phyloP scores from a whole-genome alignment of 2,329 filamentous ascomycete species.

The Aspergillus alliaceus region DNA sequence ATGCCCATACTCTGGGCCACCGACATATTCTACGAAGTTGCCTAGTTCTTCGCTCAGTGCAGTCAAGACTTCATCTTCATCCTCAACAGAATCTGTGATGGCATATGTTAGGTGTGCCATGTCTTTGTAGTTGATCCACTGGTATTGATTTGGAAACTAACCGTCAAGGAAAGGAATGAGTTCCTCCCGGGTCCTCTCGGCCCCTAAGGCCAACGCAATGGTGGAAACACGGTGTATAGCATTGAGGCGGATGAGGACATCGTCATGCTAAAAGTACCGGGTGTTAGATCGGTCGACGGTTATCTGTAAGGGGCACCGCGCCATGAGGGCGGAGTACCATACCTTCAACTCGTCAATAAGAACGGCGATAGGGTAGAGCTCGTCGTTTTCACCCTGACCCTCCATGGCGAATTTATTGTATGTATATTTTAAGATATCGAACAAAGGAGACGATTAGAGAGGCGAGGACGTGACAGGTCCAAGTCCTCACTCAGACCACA shows the following conservation, averaged over 20 bases:
- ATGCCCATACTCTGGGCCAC: conserved; percentile 88
- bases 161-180: conserved; percentile 98
- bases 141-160: conserved; percentile 52
- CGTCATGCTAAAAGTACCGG: conserved; percentile 72
- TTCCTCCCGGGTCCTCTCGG: conserved; percentile 96
- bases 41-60: conserved; percentile 96
- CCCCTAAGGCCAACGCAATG: conserved; percentile 91
- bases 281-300: conserved; percentile 15
- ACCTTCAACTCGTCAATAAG: conserved; percentile 99
- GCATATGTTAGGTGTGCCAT: conserved; percentile 22
- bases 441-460: conserved; percentile 23
- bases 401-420: conserved; percentile 69
- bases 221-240: conserved; percentile 97
- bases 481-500: conserved; percentile 31
- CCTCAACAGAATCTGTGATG: conserved; percentile 89
- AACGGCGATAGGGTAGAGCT: conserved; percentile 99
- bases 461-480: conserved; percentile 29
- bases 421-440: conserved; percentile 19
- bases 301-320: conserved; percentile 12
- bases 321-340: conserved; percentile 32
- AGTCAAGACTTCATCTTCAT: conserved; percentile 97
- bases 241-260: conserved; percentile 95
- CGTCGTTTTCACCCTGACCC: conserved; percentile 86
- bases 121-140: not conserved
- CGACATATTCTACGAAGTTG: conserved; percentile 95